Evolutionary conservation across 2,329 filamentous ascomycete species (phyloP), one percentile per base, ranked within the genome.

Genomic region (Piedraia hortae): DNA sequence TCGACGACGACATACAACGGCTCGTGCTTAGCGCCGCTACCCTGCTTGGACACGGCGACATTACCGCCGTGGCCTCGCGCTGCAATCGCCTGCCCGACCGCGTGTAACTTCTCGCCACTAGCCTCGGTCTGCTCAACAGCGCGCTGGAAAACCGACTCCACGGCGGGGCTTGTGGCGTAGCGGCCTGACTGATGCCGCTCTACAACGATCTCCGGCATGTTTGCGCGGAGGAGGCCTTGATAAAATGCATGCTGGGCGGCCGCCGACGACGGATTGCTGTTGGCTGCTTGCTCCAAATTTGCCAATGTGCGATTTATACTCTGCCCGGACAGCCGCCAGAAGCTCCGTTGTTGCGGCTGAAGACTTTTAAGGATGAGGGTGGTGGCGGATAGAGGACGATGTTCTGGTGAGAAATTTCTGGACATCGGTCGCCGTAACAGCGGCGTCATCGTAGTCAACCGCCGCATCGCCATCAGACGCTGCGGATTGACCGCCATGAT

Each of bases 1-100:
- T 93, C 80, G 4, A 97, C 77, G 7, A 93, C 73, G 18, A 97
- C 85, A 40, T 93, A 80, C 13, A 97, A 61, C n/a, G 82, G 82
- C 20, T 72, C 65, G 16, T 69, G 67, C 47, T 80, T 88, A 13
- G 57, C 34, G 15, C 78, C 78, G 21, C 62, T 63, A 17, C 66
- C 65, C 24, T 51, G 51, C 14, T 45, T 44, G 6, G 51, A 48
- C 25, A 52, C 47, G 11, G 65, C 59, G 27, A 72, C 48, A 38
- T 70, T 71, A 19, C 62, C 62, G 23, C 71, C 72, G 22, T 59
- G 56, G 22, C 59, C 58, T 22, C 63, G 62, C 22, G 74, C 73
- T 22, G 72, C 73, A 23, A 85, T 60, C 22, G 77, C 75, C 46
- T 88, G 74, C 17, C 70, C 73, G 23, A 85, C 62, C 23, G 73